Percentiles rank a stretch among this genome's conserved stretches.
Evolutionary conservation across 495 filamentous ascomycete genomes (phyloP).

Genomic region (Glonium stellatum): DNA sequence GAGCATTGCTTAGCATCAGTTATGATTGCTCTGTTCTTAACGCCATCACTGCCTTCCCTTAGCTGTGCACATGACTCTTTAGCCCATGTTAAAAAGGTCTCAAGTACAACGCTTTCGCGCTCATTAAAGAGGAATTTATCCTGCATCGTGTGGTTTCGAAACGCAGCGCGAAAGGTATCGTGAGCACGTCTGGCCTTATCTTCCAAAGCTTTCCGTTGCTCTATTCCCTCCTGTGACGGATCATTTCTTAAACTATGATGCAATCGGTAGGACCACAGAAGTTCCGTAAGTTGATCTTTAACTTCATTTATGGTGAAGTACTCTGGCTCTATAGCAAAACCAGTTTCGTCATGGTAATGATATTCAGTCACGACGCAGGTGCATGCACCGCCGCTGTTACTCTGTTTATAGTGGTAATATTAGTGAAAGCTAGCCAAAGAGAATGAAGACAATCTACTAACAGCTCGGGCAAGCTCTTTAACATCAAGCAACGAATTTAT

Average conservation of each 20-base stretch:
- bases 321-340: conserved; percentile 35
- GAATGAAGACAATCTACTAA: conserved; percentile 23
- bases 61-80: conserved; percentile 4
- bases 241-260: conserved; percentile 21
- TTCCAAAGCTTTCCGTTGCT: conserved; percentile 22
- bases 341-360: conserved; percentile 31
- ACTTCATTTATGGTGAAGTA: conserved; percentile 34
- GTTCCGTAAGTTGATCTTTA: conserved; percentile 28
- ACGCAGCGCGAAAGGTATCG: conserved; percentile 26
- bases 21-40: conserved; percentile 2
- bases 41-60: not conserved
- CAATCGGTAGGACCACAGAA: conserved; percentile 34
- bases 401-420: conserved; percentile 20
- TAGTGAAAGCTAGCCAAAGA: not conserved
- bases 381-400: conserved; percentile 36
- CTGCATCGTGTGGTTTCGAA: conserved; percentile 18
- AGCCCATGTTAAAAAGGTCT: conserved; percentile 18
- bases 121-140: conserved; percentile 8
- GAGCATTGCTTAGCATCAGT: conserved; percentile 25
- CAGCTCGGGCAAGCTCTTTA: conserved; percentile 30
- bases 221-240: conserved; percentile 6
- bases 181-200: conserved; percentile 29
- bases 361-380: conserved; percentile 42
- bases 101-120: conserved; percentile 15
- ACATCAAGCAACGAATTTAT: conserved; percentile 39